Conservation (phyloP, 192 early-diverging fungal genomes). For the Obelidium mucronatum region DNA sequence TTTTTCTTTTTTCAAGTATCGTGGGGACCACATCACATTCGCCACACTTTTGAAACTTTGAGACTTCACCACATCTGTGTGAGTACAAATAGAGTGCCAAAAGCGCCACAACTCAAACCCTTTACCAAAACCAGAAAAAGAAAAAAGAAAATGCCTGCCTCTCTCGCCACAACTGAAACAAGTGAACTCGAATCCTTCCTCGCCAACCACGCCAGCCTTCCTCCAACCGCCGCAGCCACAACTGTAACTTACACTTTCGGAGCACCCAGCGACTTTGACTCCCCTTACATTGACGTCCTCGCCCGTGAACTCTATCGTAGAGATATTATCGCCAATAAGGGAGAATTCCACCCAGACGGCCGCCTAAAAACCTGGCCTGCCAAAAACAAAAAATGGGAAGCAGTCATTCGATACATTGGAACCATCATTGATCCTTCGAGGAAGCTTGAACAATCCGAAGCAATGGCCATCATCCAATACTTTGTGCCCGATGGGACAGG, state of each 20-base stretch:
- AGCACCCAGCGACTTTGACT: not conserved
- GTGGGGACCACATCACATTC: no score
- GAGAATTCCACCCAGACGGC: not conserved
- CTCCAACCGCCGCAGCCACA: no score
- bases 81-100: no score
- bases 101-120: no score
- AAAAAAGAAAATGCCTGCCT: not conserved
- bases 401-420: constrained; percentile 6
- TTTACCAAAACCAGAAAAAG: no score
- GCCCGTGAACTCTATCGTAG: constrained; percentile 19
- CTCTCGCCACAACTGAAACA: not conserved
- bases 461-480: not conserved
- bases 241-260: not conserved
- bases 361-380: constrained; percentile 10
- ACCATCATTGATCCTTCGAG: constrained; percentile 1
- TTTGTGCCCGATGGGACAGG: not conserved
- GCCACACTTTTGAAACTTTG: no score
- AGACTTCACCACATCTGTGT: no score
- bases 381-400: not conserved
- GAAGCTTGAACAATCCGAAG: constrained; percentile 4
- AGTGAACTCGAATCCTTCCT: not conserved
- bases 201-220: no score
- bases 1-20: no score
- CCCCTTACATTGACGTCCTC: constrained; percentile 28
- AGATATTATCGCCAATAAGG: not conserved